These are phyloP conservation scores for Dittrichia graveolens DNA, from an alignment of 129 eudicot genomes.

Conservation along the genomic window DNA sequence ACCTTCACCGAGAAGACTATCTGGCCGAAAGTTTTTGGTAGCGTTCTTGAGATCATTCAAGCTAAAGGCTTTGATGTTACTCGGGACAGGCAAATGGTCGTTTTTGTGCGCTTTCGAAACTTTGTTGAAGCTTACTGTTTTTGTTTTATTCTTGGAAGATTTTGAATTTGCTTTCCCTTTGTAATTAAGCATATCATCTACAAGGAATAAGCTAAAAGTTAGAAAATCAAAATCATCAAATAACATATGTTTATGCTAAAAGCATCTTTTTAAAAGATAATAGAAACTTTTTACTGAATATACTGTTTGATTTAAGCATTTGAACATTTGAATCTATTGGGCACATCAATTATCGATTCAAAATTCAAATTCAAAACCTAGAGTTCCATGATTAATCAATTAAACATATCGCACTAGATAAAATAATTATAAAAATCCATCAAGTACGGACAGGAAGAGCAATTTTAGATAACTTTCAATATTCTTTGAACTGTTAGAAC, in stretches of 20 bases:
- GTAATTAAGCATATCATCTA: conserved; percentile 45
- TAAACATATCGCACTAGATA: no score
- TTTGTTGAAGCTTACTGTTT: conserved; percentile 42
- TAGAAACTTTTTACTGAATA: no score
- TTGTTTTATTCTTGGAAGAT: conserved; percentile 26
- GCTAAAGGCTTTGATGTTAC: conserved; percentile 53
- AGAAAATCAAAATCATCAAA: conserved; percentile 1
- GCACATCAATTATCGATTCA: no score
- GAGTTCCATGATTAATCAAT: no score
- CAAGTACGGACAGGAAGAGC: no score
- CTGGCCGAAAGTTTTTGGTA: conserved; percentile 60
- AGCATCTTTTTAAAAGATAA: not conserved
- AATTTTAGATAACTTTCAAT: no score
- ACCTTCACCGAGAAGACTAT: conserved; percentile 69
- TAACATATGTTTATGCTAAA: not conserved
- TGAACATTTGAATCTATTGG: no score
- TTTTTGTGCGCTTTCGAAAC: conserved; percentile 32
- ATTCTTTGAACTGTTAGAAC: not conserved
- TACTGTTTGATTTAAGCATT: not conserved
- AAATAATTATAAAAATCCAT: no score
- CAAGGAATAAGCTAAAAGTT: not conserved
- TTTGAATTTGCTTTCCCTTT: conserved; percentile 27
- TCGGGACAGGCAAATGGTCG: conserved; percentile 35
- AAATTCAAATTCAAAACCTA: no score
- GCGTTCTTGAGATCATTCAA: conserved; percentile 58